Base-by-base conservation (phyloP, 2,329 filamentous ascomycete genomes). In the Monosporascus cannonballus region DNA sequence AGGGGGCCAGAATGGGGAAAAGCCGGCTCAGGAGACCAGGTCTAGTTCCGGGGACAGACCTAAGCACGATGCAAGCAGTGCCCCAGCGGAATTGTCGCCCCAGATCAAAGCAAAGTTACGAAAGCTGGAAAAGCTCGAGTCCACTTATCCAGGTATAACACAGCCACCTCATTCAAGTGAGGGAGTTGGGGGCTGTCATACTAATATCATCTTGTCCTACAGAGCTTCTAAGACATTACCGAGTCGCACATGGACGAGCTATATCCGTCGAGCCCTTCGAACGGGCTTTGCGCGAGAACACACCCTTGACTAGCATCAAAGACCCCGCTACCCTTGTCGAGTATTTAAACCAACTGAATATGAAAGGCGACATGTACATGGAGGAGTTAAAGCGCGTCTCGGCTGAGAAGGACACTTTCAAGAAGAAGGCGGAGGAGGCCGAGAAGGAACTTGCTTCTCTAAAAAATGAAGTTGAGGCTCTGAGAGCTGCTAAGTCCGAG, bases 241-340 rank as follows among this genome's bases (percentile, higher is more conserved):
- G 91, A 56, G 86, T 92, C 59, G 94, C 94, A 18, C 93, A 99
- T 73, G 84, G 89, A 53, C 85, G 91, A 49, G 90, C 92, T 42
- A 84, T 88, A 14, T 84, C 88, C 3, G 95, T 97, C 64, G 94
- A 97, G 65, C 88, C 90, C 0, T 99, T 99, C 68, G 94, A 99
- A 72, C 86, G 89, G 51, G 86, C 88, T 1, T 78, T 99, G 7
- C 89, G 90, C 62, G 94, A 99, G 67, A 89, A 96, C 62, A 99
- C 94, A 0, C 93, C 94, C 2, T 75, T 97, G 37, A 89, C 89
- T 4, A 93, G 90, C 17, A 96, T 99, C 61, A 80, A 78, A 60
- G 94, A 99, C 54, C 90, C 93, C 0, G 82, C 84, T 50, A 87
- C 91, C 2, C 77, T 99, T 36, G 81, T 91, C 6, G 93, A 97